Conservation (phyloP, 2,329 filamentous ascomycete genomes). For the Fusarium tupiense region DNA sequence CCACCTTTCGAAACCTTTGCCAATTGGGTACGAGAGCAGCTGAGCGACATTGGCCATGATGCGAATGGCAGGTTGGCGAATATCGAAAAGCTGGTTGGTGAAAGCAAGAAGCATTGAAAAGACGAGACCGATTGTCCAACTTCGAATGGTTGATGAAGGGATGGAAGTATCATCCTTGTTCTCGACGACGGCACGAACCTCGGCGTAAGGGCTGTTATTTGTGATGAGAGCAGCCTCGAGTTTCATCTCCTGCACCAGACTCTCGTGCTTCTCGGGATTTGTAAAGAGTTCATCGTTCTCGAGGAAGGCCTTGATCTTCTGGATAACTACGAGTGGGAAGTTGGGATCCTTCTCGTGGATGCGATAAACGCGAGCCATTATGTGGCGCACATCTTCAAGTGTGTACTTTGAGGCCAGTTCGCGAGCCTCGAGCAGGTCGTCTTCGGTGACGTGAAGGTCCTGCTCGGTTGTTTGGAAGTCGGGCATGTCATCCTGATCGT, state of each 20-base stretch:
- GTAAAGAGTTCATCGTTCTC: constrained; percentile 56
- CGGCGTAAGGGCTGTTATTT: constrained; percentile 66
- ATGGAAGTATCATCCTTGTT: constrained; percentile 62
- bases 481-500: constrained; percentile 51
- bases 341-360: constrained; percentile 57
- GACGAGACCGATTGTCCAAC: constrained; percentile 62
- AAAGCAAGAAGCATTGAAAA: constrained; percentile 61
- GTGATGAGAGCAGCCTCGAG: constrained; percentile 64
- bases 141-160: constrained; percentile 64
- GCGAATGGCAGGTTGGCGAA: constrained; percentile 64
- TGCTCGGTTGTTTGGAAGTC: constrained; percentile 48
- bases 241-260: constrained; percentile 64
- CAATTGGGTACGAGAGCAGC: constrained; percentile 65
- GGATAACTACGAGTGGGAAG: constrained; percentile 52
- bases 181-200: constrained; percentile 65
- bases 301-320: constrained; percentile 54
- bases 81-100: constrained; percentile 67
- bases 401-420: constrained; percentile 55
- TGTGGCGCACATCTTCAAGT: constrained; percentile 55
- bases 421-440: constrained; percentile 57
- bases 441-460: constrained; percentile 57
- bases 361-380: constrained; percentile 53
- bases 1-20: constrained; percentile 59
- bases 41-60: constrained; percentile 67
- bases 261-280: constrained; percentile 58